Conservation (phyloP, 1,284 basidiomycete genomes). For the Neolentinus lepideus region DNA sequence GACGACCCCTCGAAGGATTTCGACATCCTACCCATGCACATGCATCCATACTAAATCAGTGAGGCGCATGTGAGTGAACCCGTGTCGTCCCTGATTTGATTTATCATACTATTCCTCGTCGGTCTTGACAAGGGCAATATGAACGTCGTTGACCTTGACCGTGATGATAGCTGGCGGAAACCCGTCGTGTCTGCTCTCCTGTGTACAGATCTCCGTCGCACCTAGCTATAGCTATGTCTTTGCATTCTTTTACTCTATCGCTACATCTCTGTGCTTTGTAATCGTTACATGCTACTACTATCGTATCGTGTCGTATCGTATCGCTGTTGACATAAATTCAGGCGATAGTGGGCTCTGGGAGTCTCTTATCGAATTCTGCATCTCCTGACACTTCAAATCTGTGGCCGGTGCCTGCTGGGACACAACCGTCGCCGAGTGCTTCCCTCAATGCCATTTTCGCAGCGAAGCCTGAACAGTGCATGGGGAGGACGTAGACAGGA, state of each 20-base stretch:
- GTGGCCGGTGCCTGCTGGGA: slow-evolving; percentile 70
- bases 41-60: too few species aligned
- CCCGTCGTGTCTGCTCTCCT: too few species aligned
- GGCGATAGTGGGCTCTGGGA: not conserved
- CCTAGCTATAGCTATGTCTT: not conserved
- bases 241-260: not conserved
- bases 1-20: not conserved
- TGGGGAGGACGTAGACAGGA: slow-evolving; percentile 68
- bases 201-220: not conserved
- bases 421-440: slow-evolving; percentile 65
- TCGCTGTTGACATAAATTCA: not conserved
- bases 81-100: too few species aligned
- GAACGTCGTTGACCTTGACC: too few species aligned
- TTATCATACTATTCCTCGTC: too few species aligned
- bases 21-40: too few species aligned
- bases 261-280: not conserved
- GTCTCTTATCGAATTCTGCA: not conserved
- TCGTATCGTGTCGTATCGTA: not conserved
- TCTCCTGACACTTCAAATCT: slow-evolving; percentile 38
- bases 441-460: slow-evolving; percentile 61
- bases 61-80: too few species aligned
- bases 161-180: too few species aligned
- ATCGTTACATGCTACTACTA: not conserved
- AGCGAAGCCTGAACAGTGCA: slow-evolving; percentile 79
- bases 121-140: too few species aligned